phyloP scores from a whole-genome alignment of 768 basidiomycete genomes.

The Lentinus brumalis region DNA sequence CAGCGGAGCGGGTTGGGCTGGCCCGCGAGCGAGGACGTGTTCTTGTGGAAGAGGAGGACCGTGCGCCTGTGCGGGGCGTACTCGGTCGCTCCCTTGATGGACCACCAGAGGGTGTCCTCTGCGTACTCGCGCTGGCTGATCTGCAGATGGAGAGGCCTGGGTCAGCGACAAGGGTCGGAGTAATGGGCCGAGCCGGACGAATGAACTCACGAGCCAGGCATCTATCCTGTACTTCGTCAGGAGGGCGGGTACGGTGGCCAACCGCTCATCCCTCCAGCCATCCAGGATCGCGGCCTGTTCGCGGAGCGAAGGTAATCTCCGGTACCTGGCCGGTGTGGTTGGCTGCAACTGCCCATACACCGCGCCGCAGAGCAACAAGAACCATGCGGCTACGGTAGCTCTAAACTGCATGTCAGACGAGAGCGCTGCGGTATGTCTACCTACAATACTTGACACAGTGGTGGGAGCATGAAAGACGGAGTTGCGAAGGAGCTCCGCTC shows the following conservation, averaged over 20 bases:
- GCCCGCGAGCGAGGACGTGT: constrained; percentile 38
- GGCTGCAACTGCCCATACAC: constrained; percentile 23
- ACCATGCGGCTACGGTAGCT: not conserved
- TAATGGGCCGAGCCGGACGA: no score
- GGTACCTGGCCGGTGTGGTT: constrained; percentile 35
- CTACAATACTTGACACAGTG: not conserved
- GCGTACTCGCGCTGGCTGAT: constrained; percentile 53
- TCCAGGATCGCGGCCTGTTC: constrained; percentile 44
- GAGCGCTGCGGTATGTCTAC: not conserved
- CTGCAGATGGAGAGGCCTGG: constrained; percentile 25
- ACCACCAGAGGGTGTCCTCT: constrained; percentile 56
- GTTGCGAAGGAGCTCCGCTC: not conserved
- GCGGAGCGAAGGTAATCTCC: constrained; percentile 40
- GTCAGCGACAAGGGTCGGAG: not conserved
- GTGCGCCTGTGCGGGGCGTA: constrained; percentile 52
- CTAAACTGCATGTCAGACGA: not conserved
- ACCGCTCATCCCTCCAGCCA: constrained; percentile 42
- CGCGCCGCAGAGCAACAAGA: not conserved
- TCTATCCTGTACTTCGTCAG: constrained; percentile 45
- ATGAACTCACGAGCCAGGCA: constrained; percentile 43
- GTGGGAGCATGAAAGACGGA: not conserved
- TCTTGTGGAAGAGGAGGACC: constrained; percentile 50
- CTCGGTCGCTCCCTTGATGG: constrained; percentile 50
- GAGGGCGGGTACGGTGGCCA: constrained; percentile 43
- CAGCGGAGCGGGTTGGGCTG: constrained; percentile 47